phyloP scores from a whole-genome alignment of 495 filamentous ascomycete genomes.

The Talaromyces proteolyticus region DNA sequence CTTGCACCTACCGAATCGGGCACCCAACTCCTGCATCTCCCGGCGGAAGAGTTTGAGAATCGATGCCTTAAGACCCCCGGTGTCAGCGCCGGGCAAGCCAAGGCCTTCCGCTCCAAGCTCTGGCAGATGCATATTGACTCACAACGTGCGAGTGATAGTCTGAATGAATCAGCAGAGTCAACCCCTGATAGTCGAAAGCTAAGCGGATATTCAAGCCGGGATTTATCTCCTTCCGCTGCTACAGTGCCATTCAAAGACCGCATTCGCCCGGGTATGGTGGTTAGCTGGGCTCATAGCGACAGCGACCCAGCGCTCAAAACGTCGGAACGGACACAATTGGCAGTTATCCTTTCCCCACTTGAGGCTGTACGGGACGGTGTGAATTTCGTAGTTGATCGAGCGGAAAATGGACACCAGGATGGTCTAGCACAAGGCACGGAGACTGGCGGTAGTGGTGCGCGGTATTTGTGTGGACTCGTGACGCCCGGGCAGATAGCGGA shows the following conservation, averaged over 20 bases:
- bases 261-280: neutral
- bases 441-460: neutral
- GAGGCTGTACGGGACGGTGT: neutral
- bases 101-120: neutral
- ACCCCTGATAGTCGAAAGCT: neutral
- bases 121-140: neutral
- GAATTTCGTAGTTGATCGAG: neutral
- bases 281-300: no score
- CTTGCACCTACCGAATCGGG: neutral
- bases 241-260: neutral
- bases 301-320: neutral
- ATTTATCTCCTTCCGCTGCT: neutral
- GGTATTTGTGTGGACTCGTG: slow-evolving; percentile 23
- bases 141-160: neutral
- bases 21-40: neutral
- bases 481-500: slow-evolving; percentile 16
- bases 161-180: neutral
- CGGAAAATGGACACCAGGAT: neutral
- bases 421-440: neutral
- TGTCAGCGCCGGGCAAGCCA: neutral
- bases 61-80: neutral
- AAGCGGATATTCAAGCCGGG: neutral
- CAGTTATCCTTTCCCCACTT: neutral
- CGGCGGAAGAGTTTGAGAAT: neutral
- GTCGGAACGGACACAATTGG: neutral